Conservation (phyloP, 2,329 filamentous ascomycete species). For the Trichoderma semiorbis region DNA sequence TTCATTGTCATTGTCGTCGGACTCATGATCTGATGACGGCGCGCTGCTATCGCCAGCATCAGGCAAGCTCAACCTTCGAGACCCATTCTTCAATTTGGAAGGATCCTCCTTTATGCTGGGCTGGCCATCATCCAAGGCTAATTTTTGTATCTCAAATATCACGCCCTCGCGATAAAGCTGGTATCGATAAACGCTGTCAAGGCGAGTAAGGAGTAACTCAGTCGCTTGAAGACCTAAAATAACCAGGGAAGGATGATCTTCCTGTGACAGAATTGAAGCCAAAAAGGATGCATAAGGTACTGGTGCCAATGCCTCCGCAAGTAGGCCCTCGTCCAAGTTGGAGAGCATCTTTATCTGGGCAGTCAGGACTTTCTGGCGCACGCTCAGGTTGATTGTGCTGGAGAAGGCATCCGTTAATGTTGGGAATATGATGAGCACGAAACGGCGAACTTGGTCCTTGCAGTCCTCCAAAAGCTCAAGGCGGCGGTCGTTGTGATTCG, state of each 20-base stretch:
- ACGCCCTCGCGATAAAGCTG: constrained; percentile 98
- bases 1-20: constrained; percentile 28
- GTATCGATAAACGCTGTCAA: constrained; percentile 87
- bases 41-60: constrained; percentile 21
- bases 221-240: constrained; percentile 85
- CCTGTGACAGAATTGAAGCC: constrained; percentile 90
- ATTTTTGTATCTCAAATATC: constrained; percentile 81
- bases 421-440: constrained; percentile 87
- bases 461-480: constrained; percentile 79
- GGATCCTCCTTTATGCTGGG: neutral
- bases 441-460: constrained; percentile 82
- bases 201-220: constrained; percentile 77
- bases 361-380: constrained; percentile 89
- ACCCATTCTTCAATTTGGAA: constrained; percentile 8
- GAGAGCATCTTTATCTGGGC: constrained; percentile 99
- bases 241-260: constrained; percentile 85
- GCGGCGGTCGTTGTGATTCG: constrained; percentile 71
- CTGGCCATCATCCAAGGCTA: constrained; percentile 54
- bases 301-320: constrained; percentile 78
- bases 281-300: constrained; percentile 96
- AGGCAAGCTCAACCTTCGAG: neutral
- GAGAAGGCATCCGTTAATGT: constrained; percentile 96
- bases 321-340: constrained; percentile 80
- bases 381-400: constrained; percentile 91
- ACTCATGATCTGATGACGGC: constrained; percentile 31